Base-by-base conservation (phyloP, 306 rosid species). In the apple (Malus domestica) region DNA sequence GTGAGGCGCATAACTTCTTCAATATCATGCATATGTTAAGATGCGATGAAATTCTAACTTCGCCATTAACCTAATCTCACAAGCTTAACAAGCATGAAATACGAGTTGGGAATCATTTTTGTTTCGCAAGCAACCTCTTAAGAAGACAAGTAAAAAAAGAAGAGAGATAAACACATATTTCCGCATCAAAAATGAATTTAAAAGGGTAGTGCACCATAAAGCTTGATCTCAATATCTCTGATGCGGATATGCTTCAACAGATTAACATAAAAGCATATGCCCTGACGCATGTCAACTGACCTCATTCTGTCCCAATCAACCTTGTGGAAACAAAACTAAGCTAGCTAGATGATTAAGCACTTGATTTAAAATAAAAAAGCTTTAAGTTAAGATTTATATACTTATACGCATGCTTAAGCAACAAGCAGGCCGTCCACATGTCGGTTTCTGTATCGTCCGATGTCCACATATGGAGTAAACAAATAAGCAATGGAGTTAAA, bases 371-470 rank as follows among this genome's bases (percentile, higher is more conserved):
- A 64, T 68, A 32, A 62, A 73, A 72, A 20, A 42, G 14, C 10
- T 16, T 27, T 19, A 20, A 52, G 44, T 52, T 44, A 8, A 15
- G 23, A 10, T 38, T 49, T 38, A 58, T 77, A 10, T 27, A 27
- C 70, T 25, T 44, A 16, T 13, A 11, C 71, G 66, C 70, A 61
- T 77, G 80, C 71, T 52, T 74, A 62, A 74, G 71, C 67, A 60
- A n/a, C 27, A 67, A 55, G 72, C 58, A 72, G 63, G 59, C 81
- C 87, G 72, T 83, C 74, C 81, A 78, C 58, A 70, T 86, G 75
- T 64, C 55, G 14, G 20, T 23, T 25, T 10, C 13, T 59, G 75
- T 78, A 79, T 71, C 33, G 7, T 77, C 72, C 30, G 27, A 25
- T 49, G 69, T 73, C 49, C 49, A 66, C 70, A 6, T 57, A 57